phyloP scores from a whole-genome alignment of 345 rosid species.

The Pseudoturritis turrita region DNA sequence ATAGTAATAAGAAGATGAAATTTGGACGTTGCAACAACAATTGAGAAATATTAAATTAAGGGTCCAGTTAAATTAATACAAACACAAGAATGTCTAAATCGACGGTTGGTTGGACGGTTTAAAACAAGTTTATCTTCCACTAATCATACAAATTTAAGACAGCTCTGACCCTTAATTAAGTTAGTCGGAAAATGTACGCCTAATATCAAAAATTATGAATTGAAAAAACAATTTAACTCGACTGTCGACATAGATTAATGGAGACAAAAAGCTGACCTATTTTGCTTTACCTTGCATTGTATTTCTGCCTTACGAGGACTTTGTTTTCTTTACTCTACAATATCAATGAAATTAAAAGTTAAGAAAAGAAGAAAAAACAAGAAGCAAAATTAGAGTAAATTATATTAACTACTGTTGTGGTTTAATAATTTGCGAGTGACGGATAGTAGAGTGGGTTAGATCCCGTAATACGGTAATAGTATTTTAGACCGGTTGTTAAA shows the following conservation, averaged over 20 bases:
- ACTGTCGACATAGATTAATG: constrained; percentile 7
- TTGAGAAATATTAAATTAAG: neutral
- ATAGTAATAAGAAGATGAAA: neutral
- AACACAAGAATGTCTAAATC: constrained; percentile 10
- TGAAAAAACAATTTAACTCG: constrained; percentile 7
- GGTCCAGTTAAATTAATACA: neutral
- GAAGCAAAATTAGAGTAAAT: neutral
- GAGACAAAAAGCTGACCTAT: neutral
- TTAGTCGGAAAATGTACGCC: neutral
- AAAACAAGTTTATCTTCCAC: constrained; percentile 26
- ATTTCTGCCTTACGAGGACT: neutral
- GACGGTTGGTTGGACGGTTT: constrained; percentile 19
- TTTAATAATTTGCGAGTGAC: neutral
- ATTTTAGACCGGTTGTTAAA: too few species aligned
- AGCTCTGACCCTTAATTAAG: constrained; percentile 7
- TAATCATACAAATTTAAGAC: constrained; percentile 24
- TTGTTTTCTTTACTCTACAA: neutral
- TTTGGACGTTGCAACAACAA: constrained; percentile 18
- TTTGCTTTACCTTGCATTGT: neutral
- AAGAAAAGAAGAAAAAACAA: neutral
- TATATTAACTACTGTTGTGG: neutral
- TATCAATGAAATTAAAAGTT: neutral
- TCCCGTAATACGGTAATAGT: too few species aligned
- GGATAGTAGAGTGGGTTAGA: too few species aligned
- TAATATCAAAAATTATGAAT: neutral